These are phyloP conservation scores for Fusarium citri DNA, from an alignment of 2,329 filamentous ascomycete species.

Conservation along the genomic window DNA sequence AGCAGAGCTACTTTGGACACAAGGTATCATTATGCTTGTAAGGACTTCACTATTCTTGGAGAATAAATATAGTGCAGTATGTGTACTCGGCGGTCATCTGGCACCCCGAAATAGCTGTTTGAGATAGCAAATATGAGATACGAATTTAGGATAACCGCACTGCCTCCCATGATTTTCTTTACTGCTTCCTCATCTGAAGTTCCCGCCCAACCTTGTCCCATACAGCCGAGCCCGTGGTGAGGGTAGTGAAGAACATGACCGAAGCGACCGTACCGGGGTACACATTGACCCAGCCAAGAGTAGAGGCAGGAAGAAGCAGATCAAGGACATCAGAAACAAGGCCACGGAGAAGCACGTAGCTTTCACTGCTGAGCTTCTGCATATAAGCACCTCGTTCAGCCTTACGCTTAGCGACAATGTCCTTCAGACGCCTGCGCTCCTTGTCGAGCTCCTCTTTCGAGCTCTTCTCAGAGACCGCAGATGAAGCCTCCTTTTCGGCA, in stretches of 20 bases:
- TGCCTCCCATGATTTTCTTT: neutral
- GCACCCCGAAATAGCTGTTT: neutral
- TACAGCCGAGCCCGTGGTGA: constrained; percentile 69
- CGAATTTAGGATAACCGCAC: neutral
- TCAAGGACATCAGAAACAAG: constrained; percentile 71
- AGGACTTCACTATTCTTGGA: neutral
- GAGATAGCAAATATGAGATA: constrained; percentile 10
- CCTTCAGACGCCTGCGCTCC: constrained; percentile 53
- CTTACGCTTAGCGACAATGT: constrained; percentile 50
- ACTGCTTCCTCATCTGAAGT: constrained; percentile 38
- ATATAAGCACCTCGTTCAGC: constrained; percentile 49
- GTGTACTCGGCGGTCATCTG: neutral
- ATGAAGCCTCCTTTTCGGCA: constrained; percentile 28
- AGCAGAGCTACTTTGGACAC: neutral
- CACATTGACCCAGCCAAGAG: constrained; percentile 70
- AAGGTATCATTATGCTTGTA: neutral
- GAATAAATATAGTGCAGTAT: neutral
- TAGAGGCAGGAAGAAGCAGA: constrained; percentile 68
- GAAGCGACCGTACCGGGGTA: constrained; percentile 65
- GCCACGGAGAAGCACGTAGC: constrained; percentile 56
- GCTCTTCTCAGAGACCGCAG: constrained; percentile 32
- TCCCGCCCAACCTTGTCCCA: constrained; percentile 64
- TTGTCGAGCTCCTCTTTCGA: constrained; percentile 44
- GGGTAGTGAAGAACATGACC: constrained; percentile 70
- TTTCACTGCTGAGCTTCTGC: constrained; percentile 47